Evolutionary conservation across 2,329 filamentous ascomycete species (phyloP), one percentile per base, ranked within the genome.

Genomic region (Aspergillus arachidicola): DNA sequence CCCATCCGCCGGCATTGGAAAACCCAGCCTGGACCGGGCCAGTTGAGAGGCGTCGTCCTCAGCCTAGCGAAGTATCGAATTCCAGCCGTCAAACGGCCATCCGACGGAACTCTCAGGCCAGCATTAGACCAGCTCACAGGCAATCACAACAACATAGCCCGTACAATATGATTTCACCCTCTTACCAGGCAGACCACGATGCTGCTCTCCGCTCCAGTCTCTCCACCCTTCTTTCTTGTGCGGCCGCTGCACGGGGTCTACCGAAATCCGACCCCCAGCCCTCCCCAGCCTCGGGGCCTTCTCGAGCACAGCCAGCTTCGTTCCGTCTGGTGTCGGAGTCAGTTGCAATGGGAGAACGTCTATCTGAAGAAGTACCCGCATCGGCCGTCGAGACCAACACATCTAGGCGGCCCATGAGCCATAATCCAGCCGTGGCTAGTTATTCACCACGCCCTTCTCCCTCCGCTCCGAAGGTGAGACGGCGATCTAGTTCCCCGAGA

Each of bases 191-290:
- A 55, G 93, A 98, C 71, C 94, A 98, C 71, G 95, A 99, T 71
- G 95, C 93, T 34, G 95, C 93, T 2, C 84, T 99, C 12, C 89
- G 95, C 38, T 93, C 95, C 23, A 97, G 93, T 56, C 84, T 99
- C n/a, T 97, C 93, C 0, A 98, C 95, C 0, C 85, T 99, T 14
- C 86, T 99, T 14, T 97, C 94, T n/a, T 96, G 93, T 72, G 94
- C 93, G 0, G 93, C 94, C 3, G 95, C 94, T 0, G 95, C 94
- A 1, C 87, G 95, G 50, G 91, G 91, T 4, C 82, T 95, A 19
- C 88, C 90, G 0, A 97, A 95, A 73, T 72, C 71, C 63, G 80
- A 78, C 54, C 73, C 65, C 45, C 74, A 74, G 54, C 77, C 73
- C 0, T 32, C 51, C 6, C 11, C 67, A 6, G 61, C 64, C 23